phyloP scores from a whole-genome alignment of 2,329 filamentous ascomycete species.

The Dactylonectria estremocensis region DNA sequence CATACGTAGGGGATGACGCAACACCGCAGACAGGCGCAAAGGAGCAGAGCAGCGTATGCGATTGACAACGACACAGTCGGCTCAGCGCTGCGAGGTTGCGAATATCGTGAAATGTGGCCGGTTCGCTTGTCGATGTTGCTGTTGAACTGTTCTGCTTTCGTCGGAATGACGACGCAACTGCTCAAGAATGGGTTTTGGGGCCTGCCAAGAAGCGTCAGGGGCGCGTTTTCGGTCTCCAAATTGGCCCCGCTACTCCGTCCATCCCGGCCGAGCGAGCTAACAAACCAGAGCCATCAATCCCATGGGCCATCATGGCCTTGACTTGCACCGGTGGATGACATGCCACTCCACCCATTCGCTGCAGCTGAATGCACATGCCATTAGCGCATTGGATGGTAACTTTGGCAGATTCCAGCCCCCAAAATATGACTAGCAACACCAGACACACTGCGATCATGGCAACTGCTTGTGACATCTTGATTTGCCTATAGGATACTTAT shows the following conservation, averaged over 20 bases:
- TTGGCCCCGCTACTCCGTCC: slow-evolving; percentile 46
- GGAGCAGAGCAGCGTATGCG: background rate
- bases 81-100: too few relatives aligned
- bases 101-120: background rate
- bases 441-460: slow-evolving; percentile 7
- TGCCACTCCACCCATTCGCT: slow-evolving; percentile 15
- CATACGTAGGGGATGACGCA: slow-evolving; percentile 25
- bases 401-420: slow-evolving; percentile 1
- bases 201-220: slow-evolving; percentile 29
- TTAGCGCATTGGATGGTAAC: background rate
- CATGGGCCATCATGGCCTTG: too few relatives aligned
- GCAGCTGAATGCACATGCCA: background rate
- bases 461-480: background rate
- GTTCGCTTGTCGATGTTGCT: background rate
- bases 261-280: slow-evolving; percentile 33
- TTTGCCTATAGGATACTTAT: background rate
- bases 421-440: background rate
- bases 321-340: slow-evolving; percentile 30
- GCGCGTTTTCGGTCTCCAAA: slow-evolving; percentile 35
- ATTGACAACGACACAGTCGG: background rate
- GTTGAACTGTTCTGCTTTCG: slow-evolving; percentile 6
- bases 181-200: slow-evolving; percentile 12
- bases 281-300: too few relatives aligned
- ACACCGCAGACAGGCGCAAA: background rate
- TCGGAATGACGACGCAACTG: slow-evolving; percentile 7